Base-by-base conservation (phyloP, 2,329 filamentous ascomycete species). In the Trichoderma sp. region DNA sequence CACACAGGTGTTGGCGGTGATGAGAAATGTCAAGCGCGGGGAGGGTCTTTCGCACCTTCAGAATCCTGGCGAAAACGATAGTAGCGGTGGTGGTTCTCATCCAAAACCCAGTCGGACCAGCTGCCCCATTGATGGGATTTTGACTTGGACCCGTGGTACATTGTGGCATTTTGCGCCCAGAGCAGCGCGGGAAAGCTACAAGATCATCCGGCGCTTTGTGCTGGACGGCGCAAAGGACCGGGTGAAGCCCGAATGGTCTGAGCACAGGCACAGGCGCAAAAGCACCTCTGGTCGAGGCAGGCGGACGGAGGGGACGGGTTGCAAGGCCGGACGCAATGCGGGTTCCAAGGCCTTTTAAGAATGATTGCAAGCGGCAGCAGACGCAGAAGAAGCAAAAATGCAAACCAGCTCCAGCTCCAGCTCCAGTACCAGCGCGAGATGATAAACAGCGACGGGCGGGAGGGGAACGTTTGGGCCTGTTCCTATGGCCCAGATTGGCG, bases 81-180 rank as follows among this genome's bases (percentile, higher is more conserved):
- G 65, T 77, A 78, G 11, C 76, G 65, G 29, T 76, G 62, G 29
- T 74, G 74, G 14, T 67, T 66, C 62, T 76, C 76, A 72, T 81
- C 79, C 75, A 76, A 78, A 56, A 73, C 77, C 81, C 80, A 82
- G 33, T 80, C 78, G 24, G 80, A 81, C 80, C 79, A 82, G 33
- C 75, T 75, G 60, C 79, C 78, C 80, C 80, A 82, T 53, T 76
- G 38, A 66, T 79, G 78, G 71, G 79, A 67, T 77, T 80, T 80
- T 29, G 79, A 79, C 73, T 80, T 81, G 59, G 78, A 76, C 65
- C 80, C 81, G 75, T 80, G 79, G 71, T 79, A 80, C 81, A 82
- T 82, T 71, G 68, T 80, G 74, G 78, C 80, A 81, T 81, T 75
- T 78, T 81, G 78, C 72, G 75, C 75, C 71, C 59, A 59, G 45